These are phyloP conservation scores for Plantago ovata DNA, from an alignment of 257 asterid genomes.

Conservation along the genomic window DNA sequence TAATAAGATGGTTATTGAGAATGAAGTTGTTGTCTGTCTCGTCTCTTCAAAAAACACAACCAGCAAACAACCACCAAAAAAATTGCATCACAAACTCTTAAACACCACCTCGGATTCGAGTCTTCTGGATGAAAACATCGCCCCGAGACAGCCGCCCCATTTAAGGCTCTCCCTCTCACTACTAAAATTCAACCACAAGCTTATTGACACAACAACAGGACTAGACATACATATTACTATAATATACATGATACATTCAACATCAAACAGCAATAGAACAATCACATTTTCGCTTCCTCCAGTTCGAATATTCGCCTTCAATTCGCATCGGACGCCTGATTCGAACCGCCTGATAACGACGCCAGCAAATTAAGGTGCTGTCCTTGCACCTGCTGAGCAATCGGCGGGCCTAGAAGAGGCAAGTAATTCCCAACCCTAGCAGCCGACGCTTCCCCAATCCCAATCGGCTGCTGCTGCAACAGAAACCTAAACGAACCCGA, in stretches of 20 bases:
- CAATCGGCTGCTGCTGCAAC: constrained; percentile 60
- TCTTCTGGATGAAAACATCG: constrained; percentile 12
- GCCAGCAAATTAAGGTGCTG: constrained; percentile 86
- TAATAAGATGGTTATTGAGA: constrained; percentile 25
- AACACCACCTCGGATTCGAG: too few relatives aligned
- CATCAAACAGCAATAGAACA: constrained; percentile 21
- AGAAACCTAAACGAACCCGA: constrained; percentile 40
- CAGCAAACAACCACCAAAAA: constrained; percentile 19
- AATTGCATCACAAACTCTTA: constrained; percentile 24
- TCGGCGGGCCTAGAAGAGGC: constrained; percentile 33
- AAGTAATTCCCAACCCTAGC: constrained; percentile 91
- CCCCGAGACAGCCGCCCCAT: too few relatives aligned
- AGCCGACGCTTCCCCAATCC: constrained; percentile 88
- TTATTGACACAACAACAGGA: constrained; percentile 26
- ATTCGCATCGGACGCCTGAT: constrained; percentile 56
- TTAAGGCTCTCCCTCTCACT: constrained; percentile 9
- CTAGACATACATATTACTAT: too few relatives aligned
- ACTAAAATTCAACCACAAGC: constrained; percentile 31
- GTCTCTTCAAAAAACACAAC: constrained; percentile 29
- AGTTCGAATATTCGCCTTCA: constrained; percentile 37
- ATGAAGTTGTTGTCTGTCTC: constrained; percentile 31
- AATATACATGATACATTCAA: background rate
- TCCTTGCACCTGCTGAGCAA: constrained; percentile 66
- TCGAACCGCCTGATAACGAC: constrained; percentile 70
- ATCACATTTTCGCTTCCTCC: too few relatives aligned